phyloP scores from a whole-genome alignment of 768 basidiomycete species.

The Lactarius hatsudake region DNA sequence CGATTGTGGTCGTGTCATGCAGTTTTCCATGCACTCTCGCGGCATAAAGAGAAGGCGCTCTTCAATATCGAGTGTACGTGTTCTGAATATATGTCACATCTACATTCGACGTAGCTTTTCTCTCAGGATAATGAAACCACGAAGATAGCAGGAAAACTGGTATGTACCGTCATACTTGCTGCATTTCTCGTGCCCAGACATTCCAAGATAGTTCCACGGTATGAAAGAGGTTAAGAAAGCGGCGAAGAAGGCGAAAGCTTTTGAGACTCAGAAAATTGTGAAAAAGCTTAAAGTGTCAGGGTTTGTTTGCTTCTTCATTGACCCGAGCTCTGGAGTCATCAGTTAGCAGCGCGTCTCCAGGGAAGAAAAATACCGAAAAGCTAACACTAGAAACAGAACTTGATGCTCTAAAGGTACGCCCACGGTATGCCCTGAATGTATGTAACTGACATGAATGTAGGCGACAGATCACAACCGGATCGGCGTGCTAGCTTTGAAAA shows the following conservation, averaged over 20 bases:
- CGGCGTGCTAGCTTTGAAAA: conserved; percentile 61
- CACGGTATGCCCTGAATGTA: neutral
- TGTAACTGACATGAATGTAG: conserved; percentile 38
- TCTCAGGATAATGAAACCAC: conserved; percentile 13
- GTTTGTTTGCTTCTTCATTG: conserved; percentile 39
- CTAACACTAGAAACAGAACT: conserved; percentile 58
- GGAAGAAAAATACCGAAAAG: conserved; percentile 40
- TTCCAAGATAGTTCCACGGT: conserved; percentile 60
- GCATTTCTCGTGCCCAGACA: neutral
- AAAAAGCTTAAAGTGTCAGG: conserved; percentile 74
- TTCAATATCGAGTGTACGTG: conserved; percentile 5
- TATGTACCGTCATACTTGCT: conserved; percentile 1
- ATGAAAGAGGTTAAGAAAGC: conserved; percentile 70
- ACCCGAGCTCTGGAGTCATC: neutral
- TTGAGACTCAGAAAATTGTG: conserved; percentile 79
- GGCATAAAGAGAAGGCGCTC: conserved; percentile 20
- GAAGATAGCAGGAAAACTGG: conserved; percentile 18
- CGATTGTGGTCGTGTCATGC: conserved; percentile 7
- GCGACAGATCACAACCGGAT: conserved; percentile 54
- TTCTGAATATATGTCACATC: neutral
- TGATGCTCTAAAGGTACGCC: conserved; percentile 58
- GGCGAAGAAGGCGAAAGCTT: conserved; percentile 75
- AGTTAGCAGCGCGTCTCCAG: conserved; percentile 35
- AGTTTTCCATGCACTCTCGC: neutral
- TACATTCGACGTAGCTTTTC: neutral